Evolutionary conservation across 805 yeast genomes (phyloP).

Genomic region (Sugiyamaella boreocaroliniensis): DNA sequence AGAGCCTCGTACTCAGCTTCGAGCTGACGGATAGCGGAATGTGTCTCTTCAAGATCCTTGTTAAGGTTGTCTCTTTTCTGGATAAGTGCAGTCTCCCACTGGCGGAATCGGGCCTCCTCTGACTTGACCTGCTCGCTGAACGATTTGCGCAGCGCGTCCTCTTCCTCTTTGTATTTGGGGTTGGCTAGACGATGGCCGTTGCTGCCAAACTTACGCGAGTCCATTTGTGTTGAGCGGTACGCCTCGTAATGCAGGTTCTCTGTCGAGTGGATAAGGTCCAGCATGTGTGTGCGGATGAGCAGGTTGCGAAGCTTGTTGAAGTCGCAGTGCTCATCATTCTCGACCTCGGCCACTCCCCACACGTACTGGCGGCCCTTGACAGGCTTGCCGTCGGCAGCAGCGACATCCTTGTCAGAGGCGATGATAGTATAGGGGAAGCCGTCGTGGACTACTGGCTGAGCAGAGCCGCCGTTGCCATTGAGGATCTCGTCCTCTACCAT

Average conservation of each 20-base stretch:
- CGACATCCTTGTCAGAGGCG: constrained; percentile 50
- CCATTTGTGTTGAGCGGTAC: constrained; percentile 55
- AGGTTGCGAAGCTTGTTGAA: constrained; percentile 57
- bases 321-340: constrained; percentile 71
- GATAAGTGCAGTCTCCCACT: constrained; percentile 96
- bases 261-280: constrained; percentile 70
- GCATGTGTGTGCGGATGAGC: constrained; percentile 62
- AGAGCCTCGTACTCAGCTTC: constrained; percentile 30
- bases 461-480: constrained; percentile 21
- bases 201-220: constrained; percentile 38
- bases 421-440: constrained; percentile 67
- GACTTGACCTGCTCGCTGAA: constrained; percentile 95
- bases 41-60: constrained; percentile 87
- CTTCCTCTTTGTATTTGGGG: constrained; percentile 95
- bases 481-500: constrained; percentile 37
- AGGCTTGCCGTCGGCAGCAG: constrained; percentile 38
- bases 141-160: constrained; percentile 84
- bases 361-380: constrained; percentile 71
- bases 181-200: constrained; percentile 45
- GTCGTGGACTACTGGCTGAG: constrained; percentile 20
- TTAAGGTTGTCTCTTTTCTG: constrained; percentile 91
- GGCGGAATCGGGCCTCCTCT: constrained; percentile 95
- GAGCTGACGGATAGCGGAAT: constrained; percentile 35
- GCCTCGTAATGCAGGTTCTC: constrained; percentile 64
- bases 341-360: constrained; percentile 87